Conservation (phyloP, 2,329 filamentous ascomycete genomes). For the Cladosporium colombiae region DNA sequence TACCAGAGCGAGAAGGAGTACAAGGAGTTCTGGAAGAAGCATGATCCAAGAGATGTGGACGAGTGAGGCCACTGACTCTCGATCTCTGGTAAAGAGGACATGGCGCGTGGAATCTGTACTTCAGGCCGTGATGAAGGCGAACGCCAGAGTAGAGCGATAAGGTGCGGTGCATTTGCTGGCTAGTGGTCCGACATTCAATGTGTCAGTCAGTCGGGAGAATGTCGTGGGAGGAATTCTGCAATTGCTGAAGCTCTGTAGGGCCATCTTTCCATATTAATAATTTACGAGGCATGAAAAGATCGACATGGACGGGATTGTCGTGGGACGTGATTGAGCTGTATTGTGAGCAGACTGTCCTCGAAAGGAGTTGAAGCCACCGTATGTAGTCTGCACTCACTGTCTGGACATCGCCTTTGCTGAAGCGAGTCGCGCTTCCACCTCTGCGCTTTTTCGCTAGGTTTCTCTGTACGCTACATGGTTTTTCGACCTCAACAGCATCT, state of each 20-base stretch:
- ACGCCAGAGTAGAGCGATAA: neutral
- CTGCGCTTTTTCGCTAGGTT: neutral
- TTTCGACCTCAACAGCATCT: neutral
- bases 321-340: neutral
- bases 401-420: neutral
- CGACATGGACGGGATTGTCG: neutral
- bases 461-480: neutral
- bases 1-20: slow-evolving; percentile 36
- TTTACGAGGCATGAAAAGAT: neutral
- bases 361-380: no score
- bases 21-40: slow-evolving; percentile 34
- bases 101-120: neutral
- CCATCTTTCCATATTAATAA: neutral
- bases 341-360: no score
- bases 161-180: neutral
- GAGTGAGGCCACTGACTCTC: neutral
- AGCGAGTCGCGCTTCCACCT: neutral
- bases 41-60: slow-evolving; percentile 33
- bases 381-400: neutral
- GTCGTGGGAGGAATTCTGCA: neutral
- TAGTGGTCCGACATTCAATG: neutral
- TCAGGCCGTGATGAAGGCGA: neutral
- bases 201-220: neutral
- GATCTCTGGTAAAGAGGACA: neutral
- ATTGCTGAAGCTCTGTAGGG: neutral